Conservation (phyloP, 2,329 filamentous ascomycete genomes). For the Plenodomus lindquistii region DNA sequence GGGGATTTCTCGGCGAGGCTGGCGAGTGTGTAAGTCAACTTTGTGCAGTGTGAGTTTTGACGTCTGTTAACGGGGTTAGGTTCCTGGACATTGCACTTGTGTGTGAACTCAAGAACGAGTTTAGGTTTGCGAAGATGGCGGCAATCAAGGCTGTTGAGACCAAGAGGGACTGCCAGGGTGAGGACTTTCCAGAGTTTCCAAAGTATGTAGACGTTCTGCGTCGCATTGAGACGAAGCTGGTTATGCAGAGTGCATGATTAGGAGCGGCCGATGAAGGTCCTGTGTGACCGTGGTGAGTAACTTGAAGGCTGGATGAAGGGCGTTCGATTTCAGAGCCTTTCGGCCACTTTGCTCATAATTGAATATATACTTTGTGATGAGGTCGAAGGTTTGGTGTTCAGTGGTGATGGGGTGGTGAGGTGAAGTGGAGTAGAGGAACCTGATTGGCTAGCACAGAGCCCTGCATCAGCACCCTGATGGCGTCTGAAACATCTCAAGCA, state of each 20-base stretch:
- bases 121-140: conserved; percentile 20
- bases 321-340: neutral
- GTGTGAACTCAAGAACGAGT: conserved; percentile 30
- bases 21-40: conserved; percentile 30
- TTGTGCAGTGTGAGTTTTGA: neutral
- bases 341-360: neutral
- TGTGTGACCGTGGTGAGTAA: too few species aligned
- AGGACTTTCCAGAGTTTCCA: conserved; percentile 28
- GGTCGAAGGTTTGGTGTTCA: neutral
- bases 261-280: neutral
- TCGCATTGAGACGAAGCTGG: conserved; percentile 21
- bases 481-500: conserved; percentile 28
- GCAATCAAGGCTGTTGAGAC: conserved; percentile 33
- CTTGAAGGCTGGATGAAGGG: too few species aligned
- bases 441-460: neutral
- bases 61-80: conserved; percentile 7
- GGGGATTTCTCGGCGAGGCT: conserved; percentile 27
- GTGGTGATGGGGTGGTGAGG: neutral
- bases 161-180: conserved; percentile 32
- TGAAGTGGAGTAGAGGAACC: neutral
- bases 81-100: conserved; percentile 40
- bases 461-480: neutral
- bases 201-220: conserved; percentile 26
- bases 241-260: neutral
- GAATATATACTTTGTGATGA: neutral